phyloP scores from a whole-genome alignment of 169 alveolate genomes.

The Theileria annulata region DNA sequence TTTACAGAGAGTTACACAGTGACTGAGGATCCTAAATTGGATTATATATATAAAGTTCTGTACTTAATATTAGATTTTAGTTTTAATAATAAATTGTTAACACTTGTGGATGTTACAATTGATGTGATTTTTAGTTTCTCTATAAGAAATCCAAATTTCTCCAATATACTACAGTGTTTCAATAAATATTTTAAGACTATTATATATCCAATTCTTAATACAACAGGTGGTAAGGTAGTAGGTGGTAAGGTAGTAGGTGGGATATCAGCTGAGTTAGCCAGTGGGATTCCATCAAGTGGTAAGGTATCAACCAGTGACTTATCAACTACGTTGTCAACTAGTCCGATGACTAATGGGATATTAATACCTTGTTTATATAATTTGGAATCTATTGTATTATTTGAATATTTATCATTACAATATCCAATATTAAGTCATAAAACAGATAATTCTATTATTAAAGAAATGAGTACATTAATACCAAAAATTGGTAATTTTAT shows the following conservation, averaged over 20 bases:
- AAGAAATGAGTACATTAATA: slow-evolving; percentile 10
- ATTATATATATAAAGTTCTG: slow-evolving; percentile 20
- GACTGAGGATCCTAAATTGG: not conserved
- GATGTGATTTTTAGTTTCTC: slow-evolving; percentile 56
- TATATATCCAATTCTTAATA: slow-evolving; percentile 32
- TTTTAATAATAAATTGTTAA: not conserved
- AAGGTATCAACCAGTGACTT: too few relatives aligned
- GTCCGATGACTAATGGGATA: not conserved
- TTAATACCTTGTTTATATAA: slow-evolving; percentile 25
- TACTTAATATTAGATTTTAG: slow-evolving; percentile 20
- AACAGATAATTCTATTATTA: not conserved
- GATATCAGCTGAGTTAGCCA: too few relatives aligned
- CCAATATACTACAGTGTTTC: slow-evolving; percentile 27
- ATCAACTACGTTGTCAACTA: not conserved
- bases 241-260: too few relatives aligned
- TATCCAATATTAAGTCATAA: slow-evolving; percentile 37
- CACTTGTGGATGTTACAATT: slow-evolving; percentile 20
- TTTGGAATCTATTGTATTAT: slow-evolving; percentile 31
- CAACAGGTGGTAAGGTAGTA: not conserved
- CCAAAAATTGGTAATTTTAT: slow-evolving; percentile 51
- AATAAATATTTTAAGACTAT: slow-evolving; percentile 26
- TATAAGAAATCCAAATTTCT: slow-evolving; percentile 43
- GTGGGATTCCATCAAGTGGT: too few relatives aligned
- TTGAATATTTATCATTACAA: slow-evolving; percentile 57
- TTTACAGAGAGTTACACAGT: not conserved